These are phyloP conservation scores for Chlamydomonas applanata DNA, from an alignment of 139 green algal species.

Conservation along the genomic window DNA sequence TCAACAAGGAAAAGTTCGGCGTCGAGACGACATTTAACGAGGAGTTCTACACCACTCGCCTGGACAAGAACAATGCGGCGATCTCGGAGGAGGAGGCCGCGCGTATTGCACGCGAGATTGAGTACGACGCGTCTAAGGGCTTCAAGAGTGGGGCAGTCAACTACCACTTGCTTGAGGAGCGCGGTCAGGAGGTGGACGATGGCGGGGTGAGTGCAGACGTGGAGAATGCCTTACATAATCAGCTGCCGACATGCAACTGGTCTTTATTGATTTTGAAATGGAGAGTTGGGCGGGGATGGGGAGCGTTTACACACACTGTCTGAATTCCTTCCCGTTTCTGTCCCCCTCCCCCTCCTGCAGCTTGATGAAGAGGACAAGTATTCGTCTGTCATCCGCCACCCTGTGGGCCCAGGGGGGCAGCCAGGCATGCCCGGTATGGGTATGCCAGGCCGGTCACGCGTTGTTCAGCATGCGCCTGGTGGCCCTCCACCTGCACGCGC, in stretches of 20 bases:
- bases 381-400: slow-evolving; percentile 63
- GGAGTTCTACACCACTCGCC: slow-evolving; percentile 49
- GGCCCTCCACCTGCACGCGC: slow-evolving; percentile 2
- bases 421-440: slow-evolving; percentile 1
- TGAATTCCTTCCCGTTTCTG: too few relatives aligned
- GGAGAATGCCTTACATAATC: too few relatives aligned
- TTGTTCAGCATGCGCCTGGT: background rate
- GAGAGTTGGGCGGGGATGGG: too few relatives aligned
- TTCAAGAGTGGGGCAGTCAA: slow-evolving; percentile 38
- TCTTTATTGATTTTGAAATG: too few relatives aligned
- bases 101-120: slow-evolving; percentile 82
- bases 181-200: slow-evolving; percentile 60
- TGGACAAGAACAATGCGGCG: slow-evolving; percentile 44
- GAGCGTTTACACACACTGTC: too few relatives aligned
- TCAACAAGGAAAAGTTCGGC: slow-evolving; percentile 84
- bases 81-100: slow-evolving; percentile 73
- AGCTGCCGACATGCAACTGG: too few relatives aligned
- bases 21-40: slow-evolving; percentile 78
- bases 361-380: slow-evolving; percentile 88
- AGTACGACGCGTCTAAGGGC: slow-evolving; percentile 30
- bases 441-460: background rate
- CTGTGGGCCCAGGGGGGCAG: background rate
- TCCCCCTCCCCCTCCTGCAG: too few relatives aligned
- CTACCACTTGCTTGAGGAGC: slow-evolving; percentile 80
- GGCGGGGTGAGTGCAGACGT: background rate